A percentile compares a stretch with the other conserved stretches of the same genome.
Evolutionary conservation across 345 rosid genomes (phyloP).

Genomic region (Leavenworthia alabamica): DNA sequence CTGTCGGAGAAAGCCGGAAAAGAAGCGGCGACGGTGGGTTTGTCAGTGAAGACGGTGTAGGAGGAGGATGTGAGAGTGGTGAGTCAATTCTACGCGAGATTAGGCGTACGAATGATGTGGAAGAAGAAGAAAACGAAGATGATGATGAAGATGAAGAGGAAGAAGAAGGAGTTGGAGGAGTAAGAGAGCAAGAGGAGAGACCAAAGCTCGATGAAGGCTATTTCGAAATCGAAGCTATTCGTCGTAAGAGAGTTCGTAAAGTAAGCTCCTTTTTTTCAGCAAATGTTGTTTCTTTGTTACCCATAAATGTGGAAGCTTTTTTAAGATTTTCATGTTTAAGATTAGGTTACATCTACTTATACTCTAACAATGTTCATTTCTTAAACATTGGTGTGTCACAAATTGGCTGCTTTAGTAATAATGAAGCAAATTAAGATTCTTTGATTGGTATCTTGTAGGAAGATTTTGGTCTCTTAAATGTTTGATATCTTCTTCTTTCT

Average conservation of each 20-base stretch:
- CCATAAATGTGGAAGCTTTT: constrained; percentile 1
- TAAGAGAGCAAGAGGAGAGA: constrained; percentile 40
- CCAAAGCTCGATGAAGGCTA: constrained; percentile 89
- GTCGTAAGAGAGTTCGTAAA: constrained; percentile 84
- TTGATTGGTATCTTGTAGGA: background rate
- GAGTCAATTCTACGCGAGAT: constrained; percentile 18
- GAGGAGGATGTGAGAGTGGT: constrained; percentile 14
- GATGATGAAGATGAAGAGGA: constrained; percentile 22
- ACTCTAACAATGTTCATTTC: background rate
- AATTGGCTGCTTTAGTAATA: background rate
- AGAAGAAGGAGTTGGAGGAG: constrained; percentile 37
- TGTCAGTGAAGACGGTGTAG: constrained; percentile 6
- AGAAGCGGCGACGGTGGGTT: constrained; percentile 8
- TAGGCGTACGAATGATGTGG: constrained; percentile 26
- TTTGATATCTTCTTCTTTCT: constrained; percentile 7
- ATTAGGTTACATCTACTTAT: constrained; percentile 1
- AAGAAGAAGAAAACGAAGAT: constrained; percentile 33
- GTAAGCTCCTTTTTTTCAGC: constrained; percentile 34
- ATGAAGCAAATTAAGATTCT: too few species aligned
- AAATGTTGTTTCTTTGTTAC: background rate
- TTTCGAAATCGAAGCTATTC: constrained; percentile 94
- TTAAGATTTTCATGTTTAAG: constrained; percentile 2
- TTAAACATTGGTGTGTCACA: constrained; percentile 2
- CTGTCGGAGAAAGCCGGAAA: constrained; percentile 11
- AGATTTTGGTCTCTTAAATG: constrained; percentile 8